These are phyloP conservation scores for Kodamaea sp. DNA, from an alignment of 1,139 yeast species.

Conservation along the genomic window DNA sequence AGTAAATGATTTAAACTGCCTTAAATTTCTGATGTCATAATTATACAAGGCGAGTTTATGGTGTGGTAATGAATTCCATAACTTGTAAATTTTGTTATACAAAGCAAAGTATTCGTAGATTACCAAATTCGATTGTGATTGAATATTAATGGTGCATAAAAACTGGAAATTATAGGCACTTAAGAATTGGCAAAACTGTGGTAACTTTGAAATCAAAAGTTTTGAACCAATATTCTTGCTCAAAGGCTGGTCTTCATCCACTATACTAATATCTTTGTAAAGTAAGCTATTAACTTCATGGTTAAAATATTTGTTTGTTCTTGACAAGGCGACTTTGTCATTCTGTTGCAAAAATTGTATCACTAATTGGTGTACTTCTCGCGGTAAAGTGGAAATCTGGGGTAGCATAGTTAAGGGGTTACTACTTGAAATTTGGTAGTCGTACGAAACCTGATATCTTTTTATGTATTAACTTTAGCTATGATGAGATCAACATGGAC, in stretches of 20 bases:
- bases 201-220: conserved; percentile 12
- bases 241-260: conserved; percentile 9
- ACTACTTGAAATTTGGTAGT: no score
- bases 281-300: conserved; percentile 14
- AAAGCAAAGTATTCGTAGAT: conserved; percentile 18
- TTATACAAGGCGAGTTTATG: conserved; percentile 18
- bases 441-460: no score
- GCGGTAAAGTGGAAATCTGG: conserved; percentile 9
- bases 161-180: conserved; percentile 13
- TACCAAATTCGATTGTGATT: conserved; percentile 18
- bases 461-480: no score
- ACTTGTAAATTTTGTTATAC: conserved; percentile 15
- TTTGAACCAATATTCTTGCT: conserved; percentile 2
- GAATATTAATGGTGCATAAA: conserved; percentile 17
- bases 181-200: conserved; percentile 13
- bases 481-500: no score
- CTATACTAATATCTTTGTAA: conserved; percentile 19
- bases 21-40: conserved; percentile 21
- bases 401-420: no score
- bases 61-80: conserved; percentile 16
- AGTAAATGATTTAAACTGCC: conserved; percentile 18
- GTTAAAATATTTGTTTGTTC: conserved; percentile 14
- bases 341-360: conserved; percentile 13
- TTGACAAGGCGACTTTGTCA: conserved; percentile 16
- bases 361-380: conserved; percentile 12